Conservation (phyloP, 257 asterid species). For the Solanum pennellii region DNA sequence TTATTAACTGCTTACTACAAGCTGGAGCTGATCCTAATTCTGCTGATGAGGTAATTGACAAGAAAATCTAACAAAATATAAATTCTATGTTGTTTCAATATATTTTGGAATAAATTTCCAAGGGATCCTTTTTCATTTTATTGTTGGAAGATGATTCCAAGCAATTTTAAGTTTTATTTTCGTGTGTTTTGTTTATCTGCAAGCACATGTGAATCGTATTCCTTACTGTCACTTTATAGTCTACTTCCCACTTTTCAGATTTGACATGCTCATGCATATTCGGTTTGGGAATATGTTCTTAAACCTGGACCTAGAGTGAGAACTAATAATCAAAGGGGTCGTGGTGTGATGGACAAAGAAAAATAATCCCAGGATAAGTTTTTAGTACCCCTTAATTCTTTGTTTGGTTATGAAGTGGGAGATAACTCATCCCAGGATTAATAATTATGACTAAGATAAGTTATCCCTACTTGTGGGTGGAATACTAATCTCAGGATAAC, state of each 20-base stretch:
- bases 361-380: no score
- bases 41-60: conserved; percentile 50
- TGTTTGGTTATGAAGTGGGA: no score
- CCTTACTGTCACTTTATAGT: background rate
- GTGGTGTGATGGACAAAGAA: no score
- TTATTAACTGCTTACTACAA: conserved; percentile 60
- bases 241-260: background rate
- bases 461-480: no score
- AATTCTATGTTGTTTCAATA: background rate
- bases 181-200: background rate
- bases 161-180: background rate
- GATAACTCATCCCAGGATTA: no score
- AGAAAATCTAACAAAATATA: background rate
- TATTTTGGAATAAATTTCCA: background rate
- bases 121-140: background rate
- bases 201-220: background rate
- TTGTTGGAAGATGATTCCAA: background rate
- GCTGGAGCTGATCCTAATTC: conserved; percentile 91
- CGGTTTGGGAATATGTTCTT: background rate
- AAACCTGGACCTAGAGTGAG: background rate
- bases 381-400: no score
- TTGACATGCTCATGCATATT: background rate
- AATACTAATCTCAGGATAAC: no score
- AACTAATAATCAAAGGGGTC: background rate
- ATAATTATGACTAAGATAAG: no score